These are phyloP conservation scores for Solanum lycopersicoides DNA, from an alignment of 257 asterid species.

Conservation along the genomic window DNA sequence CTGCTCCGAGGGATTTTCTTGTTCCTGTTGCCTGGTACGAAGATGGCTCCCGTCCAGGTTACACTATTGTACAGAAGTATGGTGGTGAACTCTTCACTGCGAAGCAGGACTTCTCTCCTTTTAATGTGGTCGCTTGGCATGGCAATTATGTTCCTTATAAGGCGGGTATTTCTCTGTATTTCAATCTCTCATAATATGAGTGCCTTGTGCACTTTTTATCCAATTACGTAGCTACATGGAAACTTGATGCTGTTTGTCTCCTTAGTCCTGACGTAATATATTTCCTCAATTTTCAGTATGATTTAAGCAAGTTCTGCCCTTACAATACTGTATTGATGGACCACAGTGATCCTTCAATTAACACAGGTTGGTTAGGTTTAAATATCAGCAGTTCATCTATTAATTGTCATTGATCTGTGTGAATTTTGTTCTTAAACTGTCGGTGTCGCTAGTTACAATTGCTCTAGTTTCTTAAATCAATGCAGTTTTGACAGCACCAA, in stretches of 20 bases:
- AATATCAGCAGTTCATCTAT: background rate
- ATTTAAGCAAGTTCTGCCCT: conserved; percentile 87
- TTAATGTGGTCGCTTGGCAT: conserved; percentile 98
- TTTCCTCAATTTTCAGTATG: conserved; percentile 54
- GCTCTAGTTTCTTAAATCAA: background rate
- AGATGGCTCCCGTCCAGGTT: conserved; percentile 51
- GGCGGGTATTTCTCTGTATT: conserved; percentile 24
- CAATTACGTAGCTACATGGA: background rate
- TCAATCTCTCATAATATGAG: background rate
- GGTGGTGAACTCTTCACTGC: conserved; percentile 98
- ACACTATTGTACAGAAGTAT: conserved; percentile 78
- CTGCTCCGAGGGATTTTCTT: conserved; percentile 88
- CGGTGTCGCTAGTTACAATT: background rate
- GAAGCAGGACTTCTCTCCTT: conserved; percentile 90
- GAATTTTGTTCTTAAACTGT: background rate
- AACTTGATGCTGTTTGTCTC: background rate
- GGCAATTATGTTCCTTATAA: conserved; percentile 90
- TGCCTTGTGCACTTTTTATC: background rate
- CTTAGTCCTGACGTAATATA: conserved; percentile 12
- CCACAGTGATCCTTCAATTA: conserved; percentile 94
- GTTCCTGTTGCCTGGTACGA: conserved; percentile 89
- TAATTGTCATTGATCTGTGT: background rate
- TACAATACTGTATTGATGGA: conserved; percentile 87
- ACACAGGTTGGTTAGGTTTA: conserved; percentile 49
- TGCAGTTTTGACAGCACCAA: conserved; percentile 97